Evolutionary conservation across 768 basidiomycete species (phyloP), one percentile per base, ranked within the genome.

Genomic region (Lenzites betulinus): DNA sequence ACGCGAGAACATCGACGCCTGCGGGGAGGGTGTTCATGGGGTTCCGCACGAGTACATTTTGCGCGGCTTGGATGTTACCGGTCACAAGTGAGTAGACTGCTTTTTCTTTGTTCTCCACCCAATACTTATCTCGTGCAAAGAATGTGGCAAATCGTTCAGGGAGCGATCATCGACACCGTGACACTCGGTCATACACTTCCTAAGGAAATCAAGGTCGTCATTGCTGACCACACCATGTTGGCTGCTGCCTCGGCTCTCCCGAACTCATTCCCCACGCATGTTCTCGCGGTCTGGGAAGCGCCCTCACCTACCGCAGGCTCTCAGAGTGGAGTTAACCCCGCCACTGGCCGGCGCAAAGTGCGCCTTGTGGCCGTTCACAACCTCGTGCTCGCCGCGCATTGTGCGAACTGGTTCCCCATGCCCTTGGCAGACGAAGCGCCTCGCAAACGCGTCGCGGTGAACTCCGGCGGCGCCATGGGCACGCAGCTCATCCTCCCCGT

Each of bases 31-130:
- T 11, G 74, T 88, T 9, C 72, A 59, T 7, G 78, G 78, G 20
- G 76, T 81, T 12, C 88, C 90, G 5, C 72, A 83, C 47, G 85
- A 88, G 63, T 92, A 89, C 69, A 73, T 90, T 58, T 83, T 81
- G 18, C 79, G 83, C 30, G 73, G 73, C 18, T 70, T 90, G 26
- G 77, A 79, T 25, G 69, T 73, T 0, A 67, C 81, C 18, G 83
- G 83, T 41, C 72, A 73, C 22, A 71, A 74, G 82, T 83, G 59
- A 65, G 82, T 71, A 26, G 28, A 48, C 39, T 16, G 26, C 42
- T 23, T 43, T 3, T n/a, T 1, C 23, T 9, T 50, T 3, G 28
- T 18, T 33, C 6, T 13, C 50, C 7, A 48, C 11, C 57, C 54
- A 20, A 55, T 25, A 38, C 20, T 46, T 6, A 23, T 12, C 9